Evolutionary conservation across 2,329 filamentous ascomycete species (phyloP).

Genomic region (Chalaropsis ovoidea): DNA sequence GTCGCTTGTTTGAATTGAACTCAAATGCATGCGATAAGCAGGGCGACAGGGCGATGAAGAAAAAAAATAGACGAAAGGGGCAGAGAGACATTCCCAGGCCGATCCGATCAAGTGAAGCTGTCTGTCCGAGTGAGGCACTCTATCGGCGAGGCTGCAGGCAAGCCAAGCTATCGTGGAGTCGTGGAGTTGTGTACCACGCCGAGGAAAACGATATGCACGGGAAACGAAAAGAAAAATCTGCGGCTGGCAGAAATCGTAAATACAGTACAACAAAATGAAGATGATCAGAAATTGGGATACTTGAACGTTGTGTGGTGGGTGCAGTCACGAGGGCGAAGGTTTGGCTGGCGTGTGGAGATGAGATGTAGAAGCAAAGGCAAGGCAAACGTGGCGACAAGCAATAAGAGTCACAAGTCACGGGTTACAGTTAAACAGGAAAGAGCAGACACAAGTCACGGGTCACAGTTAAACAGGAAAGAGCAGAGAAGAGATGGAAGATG

Average conservation of each 20-base stretch:
- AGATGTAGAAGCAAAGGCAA: background rate
- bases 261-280: conserved; percentile 7
- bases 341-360: too few relatives aligned
- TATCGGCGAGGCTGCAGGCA: background rate
- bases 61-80: conserved; percentile 11
- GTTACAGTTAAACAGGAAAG: too few relatives aligned
- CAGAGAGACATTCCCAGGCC: background rate
- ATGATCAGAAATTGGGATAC: conserved; percentile 5
- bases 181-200: background rate
- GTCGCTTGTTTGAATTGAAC: background rate
- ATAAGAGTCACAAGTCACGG: background rate
- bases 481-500: background rate
- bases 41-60: conserved; percentile 1
- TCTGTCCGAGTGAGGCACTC: background rate
- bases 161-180: background rate
- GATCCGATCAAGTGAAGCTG: background rate
- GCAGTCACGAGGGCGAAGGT: background rate
- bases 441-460: background rate
- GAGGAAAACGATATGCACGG: background rate
- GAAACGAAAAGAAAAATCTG: background rate
- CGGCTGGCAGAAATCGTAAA: background rate
- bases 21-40: background rate
- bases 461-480: background rate
- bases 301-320: background rate
- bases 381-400: too few relatives aligned